Percentiles rank a stretch among this genome's conserved stretches.
These are phyloP conservation scores for Neurospora sp. DNA, from an alignment of 495 filamentous ascomycete species.

Conservation along the genomic window DNA sequence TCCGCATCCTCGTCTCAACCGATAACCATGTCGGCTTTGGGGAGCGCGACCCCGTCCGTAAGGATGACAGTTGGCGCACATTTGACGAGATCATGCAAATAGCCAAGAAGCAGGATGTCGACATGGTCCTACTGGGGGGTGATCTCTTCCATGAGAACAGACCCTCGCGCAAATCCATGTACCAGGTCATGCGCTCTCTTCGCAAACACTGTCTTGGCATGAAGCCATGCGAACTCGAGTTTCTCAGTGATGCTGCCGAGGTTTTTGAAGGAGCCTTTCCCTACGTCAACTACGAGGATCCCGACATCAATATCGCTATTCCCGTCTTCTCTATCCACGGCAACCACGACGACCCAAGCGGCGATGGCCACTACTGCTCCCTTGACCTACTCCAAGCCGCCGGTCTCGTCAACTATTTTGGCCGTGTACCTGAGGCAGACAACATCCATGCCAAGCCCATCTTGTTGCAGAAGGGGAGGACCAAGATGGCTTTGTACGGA, in stretches of 20 bases:
- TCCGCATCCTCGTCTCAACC: slow-evolving; percentile 87
- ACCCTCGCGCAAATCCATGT: slow-evolving; percentile 92
- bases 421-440: slow-evolving; percentile 80
- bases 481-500: slow-evolving; percentile 90
- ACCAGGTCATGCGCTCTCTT: slow-evolving; percentile 89
- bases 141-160: slow-evolving; percentile 99
- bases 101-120: slow-evolving; percentile 77
- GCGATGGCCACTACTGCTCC: slow-evolving; percentile 81
- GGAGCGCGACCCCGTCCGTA: slow-evolving; percentile 84
- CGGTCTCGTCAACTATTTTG: slow-evolving; percentile 92
- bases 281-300: slow-evolving; percentile 95
- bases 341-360: slow-evolving; percentile 95
- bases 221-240: slow-evolving; percentile 90
- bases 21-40: slow-evolving; percentile 97
- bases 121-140: slow-evolving; percentile 91
- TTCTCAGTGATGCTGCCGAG: slow-evolving; percentile 84
- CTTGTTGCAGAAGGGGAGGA: slow-evolving; percentile 83
- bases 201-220: slow-evolving; percentile 89
- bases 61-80: slow-evolving; percentile 92
- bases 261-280: slow-evolving; percentile 77
- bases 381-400: slow-evolving; percentile 86
- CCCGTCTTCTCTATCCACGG: slow-evolving; percentile 98
- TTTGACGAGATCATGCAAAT: slow-evolving; percentile 95
- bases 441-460: slow-evolving; percentile 87
- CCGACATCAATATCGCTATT: slow-evolving; percentile 95